Conservation (phyloP, 1,284 basidiomycete species). For the Papiliotrema laurentii region DNA sequence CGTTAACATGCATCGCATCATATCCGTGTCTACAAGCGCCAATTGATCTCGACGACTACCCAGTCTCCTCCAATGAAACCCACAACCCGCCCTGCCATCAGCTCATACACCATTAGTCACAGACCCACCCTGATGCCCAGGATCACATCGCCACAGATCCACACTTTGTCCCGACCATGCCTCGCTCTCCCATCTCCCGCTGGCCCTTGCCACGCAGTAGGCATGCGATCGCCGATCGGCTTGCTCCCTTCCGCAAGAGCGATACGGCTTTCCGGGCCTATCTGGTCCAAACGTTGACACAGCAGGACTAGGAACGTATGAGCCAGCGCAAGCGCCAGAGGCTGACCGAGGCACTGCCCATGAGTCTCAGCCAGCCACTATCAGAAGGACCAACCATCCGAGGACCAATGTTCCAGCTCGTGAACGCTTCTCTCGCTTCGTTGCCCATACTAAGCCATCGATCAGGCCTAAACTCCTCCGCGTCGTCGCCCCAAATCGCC, state of each 20-base stretch:
- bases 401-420: constrained; percentile 35
- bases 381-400: constrained; percentile 27
- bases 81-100: constrained; percentile 17
- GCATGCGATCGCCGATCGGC: constrained; percentile 17
- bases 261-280: not conserved
- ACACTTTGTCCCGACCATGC: constrained; percentile 28
- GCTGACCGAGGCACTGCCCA: constrained; percentile 35
- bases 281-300: constrained; percentile 10
- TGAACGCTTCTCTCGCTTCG: constrained; percentile 27
- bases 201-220: constrained; percentile 19
- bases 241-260: constrained; percentile 21
- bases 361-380: not conserved
- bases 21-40: not conserved
- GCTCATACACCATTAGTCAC: not conserved
- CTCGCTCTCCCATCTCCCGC: constrained; percentile 26
- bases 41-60: not conserved
- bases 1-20: not conserved
- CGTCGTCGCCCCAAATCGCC: constrained; percentile 33
- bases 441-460: constrained; percentile 23
- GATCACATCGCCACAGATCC: constrained; percentile 32
- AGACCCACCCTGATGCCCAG: constrained; percentile 34
- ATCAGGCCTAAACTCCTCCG: constrained; percentile 27
- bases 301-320: constrained; percentile 31
- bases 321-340: constrained; percentile 26
- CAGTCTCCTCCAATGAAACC: constrained; percentile 6